phyloP scores from a whole-genome alignment of 1,139 yeast genomes.

The Pichiaceae sp. region DNA sequence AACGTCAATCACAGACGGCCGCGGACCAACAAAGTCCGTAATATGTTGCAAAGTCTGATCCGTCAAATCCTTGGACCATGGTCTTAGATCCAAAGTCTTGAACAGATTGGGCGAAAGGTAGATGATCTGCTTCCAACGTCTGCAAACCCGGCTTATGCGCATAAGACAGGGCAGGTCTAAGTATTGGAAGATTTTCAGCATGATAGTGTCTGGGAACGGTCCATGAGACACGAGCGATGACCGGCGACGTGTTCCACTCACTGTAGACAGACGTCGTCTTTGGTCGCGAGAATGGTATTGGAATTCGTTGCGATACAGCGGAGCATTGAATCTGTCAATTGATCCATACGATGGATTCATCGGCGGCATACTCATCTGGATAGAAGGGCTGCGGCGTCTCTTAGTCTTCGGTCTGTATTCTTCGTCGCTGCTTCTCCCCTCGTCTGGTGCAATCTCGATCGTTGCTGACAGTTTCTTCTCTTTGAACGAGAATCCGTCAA shows the following conservation, averaged over 20 bases:
- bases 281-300: slow-evolving; percentile 47
- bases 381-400: neutral
- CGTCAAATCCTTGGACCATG: slow-evolving; percentile 52
- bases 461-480: neutral
- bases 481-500: neutral
- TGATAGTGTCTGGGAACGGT: slow-evolving; percentile 49
- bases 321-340: slow-evolving; percentile 14
- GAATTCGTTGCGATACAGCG: slow-evolving; percentile 20
- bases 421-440: neutral
- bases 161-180: slow-evolving; percentile 48
- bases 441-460: neutral
- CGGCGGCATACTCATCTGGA: slow-evolving; percentile 9
- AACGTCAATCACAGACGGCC: slow-evolving; percentile 54
- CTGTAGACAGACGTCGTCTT: slow-evolving; percentile 35
- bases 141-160: slow-evolving; percentile 47
- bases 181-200: slow-evolving; percentile 43
- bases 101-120: slow-evolving; percentile 47
- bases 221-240: slow-evolving; percentile 50
- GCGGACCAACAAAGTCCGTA: slow-evolving; percentile 60
- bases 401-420: neutral
- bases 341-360: slow-evolving; percentile 19
- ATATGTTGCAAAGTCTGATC: slow-evolving; percentile 51
- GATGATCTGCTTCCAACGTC: slow-evolving; percentile 62
- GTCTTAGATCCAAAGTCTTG: slow-evolving; percentile 43
- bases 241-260: slow-evolving; percentile 36